Conservation (phyloP, 208 protist genomes). For the Naegleria lovaniensis region DNA sequence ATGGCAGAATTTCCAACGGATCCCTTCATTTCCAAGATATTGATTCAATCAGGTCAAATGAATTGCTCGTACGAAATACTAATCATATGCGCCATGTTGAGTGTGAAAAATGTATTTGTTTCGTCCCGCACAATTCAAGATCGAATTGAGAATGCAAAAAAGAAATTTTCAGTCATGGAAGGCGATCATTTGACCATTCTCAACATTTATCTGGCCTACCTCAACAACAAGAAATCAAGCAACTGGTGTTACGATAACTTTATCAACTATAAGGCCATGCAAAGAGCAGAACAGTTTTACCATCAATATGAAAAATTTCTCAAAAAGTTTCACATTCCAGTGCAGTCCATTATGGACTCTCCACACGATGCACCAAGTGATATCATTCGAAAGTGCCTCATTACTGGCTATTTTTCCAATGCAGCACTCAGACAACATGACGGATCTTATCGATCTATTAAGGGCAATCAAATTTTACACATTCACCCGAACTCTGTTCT, state of each 20-base stretch:
- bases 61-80: constrained; percentile 83
- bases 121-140: not conserved
- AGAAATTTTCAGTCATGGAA: constrained; percentile 87
- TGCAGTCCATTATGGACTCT: not conserved
- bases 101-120: constrained; percentile 49
- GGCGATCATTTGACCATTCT: constrained; percentile 77
- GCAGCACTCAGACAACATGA: not conserved
- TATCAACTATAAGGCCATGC: not conserved
- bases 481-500: constrained; percentile 6
- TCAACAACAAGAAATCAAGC: not conserved
- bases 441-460: not conserved
- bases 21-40: constrained; percentile 87
- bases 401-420: not conserved
- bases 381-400: not conserved
- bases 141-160: constrained; percentile 65
- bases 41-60: constrained; percentile 83
- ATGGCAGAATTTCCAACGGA: constrained; percentile 96
- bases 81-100: constrained; percentile 89
- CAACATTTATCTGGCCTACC: constrained; percentile 61
- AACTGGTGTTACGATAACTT: constrained; percentile 8
- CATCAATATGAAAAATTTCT: not conserved
- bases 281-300: not conserved
- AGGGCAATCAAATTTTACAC: not conserved
- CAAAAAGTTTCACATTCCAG: not conserved
- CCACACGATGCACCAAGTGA: not conserved